A percentile compares a stretch with the other conserved stretches of the same genome.
These are phyloP conservation scores for Pontederia paniculata DNA, from an alignment of 176 grass and related monocot genomes.

Conservation along the genomic window DNA sequence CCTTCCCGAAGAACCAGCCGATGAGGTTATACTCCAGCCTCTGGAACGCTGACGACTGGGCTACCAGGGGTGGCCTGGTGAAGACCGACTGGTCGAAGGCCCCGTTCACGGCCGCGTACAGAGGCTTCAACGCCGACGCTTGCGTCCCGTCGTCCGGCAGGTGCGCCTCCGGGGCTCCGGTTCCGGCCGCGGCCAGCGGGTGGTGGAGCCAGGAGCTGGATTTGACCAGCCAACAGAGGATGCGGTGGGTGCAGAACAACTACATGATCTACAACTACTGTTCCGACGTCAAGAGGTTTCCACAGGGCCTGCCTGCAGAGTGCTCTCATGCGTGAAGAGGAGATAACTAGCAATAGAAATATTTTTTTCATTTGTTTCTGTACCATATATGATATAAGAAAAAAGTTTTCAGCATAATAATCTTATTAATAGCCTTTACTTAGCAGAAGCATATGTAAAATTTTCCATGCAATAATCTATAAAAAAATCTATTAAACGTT, in stretches of 20 bases:
- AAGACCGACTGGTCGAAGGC: constrained; percentile 36
- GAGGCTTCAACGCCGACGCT: constrained; percentile 24
- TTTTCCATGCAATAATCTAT: no score
- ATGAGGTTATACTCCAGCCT: constrained; percentile 57
- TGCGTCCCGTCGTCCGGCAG: constrained; percentile 23
- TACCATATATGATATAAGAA: no score
- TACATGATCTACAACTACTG: constrained; percentile 4
- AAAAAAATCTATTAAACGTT: no score
- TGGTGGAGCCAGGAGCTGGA: constrained; percentile 49
- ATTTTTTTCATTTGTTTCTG: no score
- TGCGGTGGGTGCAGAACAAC: constrained; percentile 12
- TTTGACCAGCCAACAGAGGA: constrained; percentile 65
- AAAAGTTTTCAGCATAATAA: no score
- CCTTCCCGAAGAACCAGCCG: constrained; percentile 47
- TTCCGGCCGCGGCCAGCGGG: not conserved
- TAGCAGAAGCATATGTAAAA: no score
- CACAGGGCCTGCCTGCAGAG: not conserved
- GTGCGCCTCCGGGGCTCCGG: not conserved
- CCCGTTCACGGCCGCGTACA: constrained; percentile 40
- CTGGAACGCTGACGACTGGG: constrained; percentile 23
- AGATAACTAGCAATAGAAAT: no score
- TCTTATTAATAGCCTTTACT: no score
- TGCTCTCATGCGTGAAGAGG: not conserved
- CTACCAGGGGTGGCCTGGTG: constrained; percentile 33
- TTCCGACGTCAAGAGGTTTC: not conserved